Evolutionary conservation across 2,329 filamentous ascomycete genomes (phyloP).

Genomic region (Karstenula rhodostoma): DNA sequence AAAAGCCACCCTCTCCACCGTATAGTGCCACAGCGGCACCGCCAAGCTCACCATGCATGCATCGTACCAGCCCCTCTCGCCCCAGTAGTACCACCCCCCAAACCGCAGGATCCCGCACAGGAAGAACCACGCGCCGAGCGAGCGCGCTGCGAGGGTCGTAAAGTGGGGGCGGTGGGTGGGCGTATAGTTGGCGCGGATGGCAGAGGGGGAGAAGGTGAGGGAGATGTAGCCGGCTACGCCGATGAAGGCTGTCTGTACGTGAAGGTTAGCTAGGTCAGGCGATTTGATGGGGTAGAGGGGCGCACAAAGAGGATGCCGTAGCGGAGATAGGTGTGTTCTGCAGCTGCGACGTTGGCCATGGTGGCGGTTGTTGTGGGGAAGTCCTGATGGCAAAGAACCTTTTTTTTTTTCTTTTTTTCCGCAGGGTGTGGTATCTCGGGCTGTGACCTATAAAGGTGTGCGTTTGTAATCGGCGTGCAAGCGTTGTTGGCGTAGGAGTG

Average conservation of each 20-base stretch:
- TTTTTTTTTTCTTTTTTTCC: too few species aligned
- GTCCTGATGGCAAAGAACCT: too few species aligned
- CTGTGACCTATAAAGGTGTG: too few species aligned
- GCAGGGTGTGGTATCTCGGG: too few species aligned
- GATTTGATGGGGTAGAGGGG: not conserved
- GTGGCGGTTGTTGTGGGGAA: not conserved
- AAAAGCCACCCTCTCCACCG: not conserved
- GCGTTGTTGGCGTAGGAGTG: too few species aligned
- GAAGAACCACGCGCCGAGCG: slow-evolving; percentile 6
- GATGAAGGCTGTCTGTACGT: not conserved
- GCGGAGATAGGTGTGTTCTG: not conserved
- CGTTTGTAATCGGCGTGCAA: too few species aligned
- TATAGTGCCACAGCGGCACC: slow-evolving; percentile 5
- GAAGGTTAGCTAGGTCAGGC: not conserved
- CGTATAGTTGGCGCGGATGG: slow-evolving; percentile 2
- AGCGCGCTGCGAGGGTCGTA: not conserved
- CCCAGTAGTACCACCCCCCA: slow-evolving; percentile 4
- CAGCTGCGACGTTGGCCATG: not conserved
- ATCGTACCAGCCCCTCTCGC: slow-evolving; percentile 7
- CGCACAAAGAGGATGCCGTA: slow-evolving; percentile 5
- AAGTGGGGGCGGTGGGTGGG: not conserved
- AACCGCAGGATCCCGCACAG: slow-evolving; percentile 2
- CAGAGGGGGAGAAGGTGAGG: not conserved
- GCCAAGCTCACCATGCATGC: slow-evolving; percentile 8
- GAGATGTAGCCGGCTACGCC: slow-evolving; percentile 6